phyloP scores from a whole-genome alignment of 2,329 filamentous ascomycete species.

The Graphiopsis chlorocephala region DNA sequence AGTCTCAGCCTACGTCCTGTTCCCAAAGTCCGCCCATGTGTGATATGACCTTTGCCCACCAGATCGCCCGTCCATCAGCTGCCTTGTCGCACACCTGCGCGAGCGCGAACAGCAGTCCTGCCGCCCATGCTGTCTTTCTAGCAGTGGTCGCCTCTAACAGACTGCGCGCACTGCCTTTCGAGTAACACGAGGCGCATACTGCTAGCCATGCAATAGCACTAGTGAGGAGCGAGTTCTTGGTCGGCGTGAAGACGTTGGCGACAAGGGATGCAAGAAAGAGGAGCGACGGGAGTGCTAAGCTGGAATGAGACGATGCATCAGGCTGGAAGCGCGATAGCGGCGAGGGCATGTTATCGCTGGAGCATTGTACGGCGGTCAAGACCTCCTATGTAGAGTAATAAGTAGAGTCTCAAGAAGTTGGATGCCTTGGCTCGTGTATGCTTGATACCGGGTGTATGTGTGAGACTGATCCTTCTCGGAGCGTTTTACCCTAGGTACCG shows the following conservation, averaged over 20 bases:
- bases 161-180: constrained; percentile 31
- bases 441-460: not conserved
- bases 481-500: not conserved
- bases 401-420: not conserved
- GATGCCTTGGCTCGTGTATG: not conserved
- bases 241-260: constrained; percentile 35
- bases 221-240: constrained; percentile 43
- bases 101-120: constrained; percentile 43
- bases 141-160: constrained; percentile 25
- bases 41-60: constrained; percentile 44
- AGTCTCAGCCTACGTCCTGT: constrained; percentile 25
- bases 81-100: constrained; percentile 45
- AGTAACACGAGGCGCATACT: constrained; percentile 37
- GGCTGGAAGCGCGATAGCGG: constrained; percentile 25
- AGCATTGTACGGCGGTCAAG: constrained; percentile 6
- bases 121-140: constrained; percentile 37
- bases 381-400: not conserved
- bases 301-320: constrained; percentile 20
- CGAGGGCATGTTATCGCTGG: constrained; percentile 23
- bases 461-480: not conserved
- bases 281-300: constrained; percentile 28
- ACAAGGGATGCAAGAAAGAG: constrained; percentile 37
- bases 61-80: constrained; percentile 43
- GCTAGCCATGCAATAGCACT: constrained; percentile 43
- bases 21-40: constrained; percentile 8